Evolutionary conservation across 164 flowering plant genomes (phyloP).

Genomic region (Buxus sempervirens): DNA sequence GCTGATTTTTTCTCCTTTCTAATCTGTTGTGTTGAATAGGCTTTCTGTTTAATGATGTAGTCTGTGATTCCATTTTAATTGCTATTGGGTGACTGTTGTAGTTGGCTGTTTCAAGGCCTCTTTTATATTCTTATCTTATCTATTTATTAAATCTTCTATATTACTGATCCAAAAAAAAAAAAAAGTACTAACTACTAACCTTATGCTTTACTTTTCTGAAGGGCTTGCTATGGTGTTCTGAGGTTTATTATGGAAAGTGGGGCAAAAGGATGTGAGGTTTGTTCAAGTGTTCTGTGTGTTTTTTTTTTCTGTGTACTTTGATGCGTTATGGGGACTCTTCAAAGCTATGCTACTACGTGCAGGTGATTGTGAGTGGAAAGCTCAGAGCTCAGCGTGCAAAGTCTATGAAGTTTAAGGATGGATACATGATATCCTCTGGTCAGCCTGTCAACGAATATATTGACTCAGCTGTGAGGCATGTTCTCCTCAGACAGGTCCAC

Average conservation of each 20-base stretch:
- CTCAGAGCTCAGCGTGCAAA: conserved; percentile 80
- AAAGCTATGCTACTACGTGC: neutral
- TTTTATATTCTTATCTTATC: no score
- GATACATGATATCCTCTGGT: conserved; percentile 86
- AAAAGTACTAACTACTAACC: no score
- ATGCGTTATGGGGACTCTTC: neutral
- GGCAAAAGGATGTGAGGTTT: conserved; percentile 89
- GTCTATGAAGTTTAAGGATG: conserved; percentile 91
- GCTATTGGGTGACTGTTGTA: no score
- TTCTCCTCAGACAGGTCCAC: conserved; percentile 73
- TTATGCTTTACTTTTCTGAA: conserved; percentile 15
- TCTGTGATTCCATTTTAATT: no score
- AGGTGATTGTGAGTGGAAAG: conserved; percentile 96
- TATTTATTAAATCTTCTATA: no score
- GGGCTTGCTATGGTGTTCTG: conserved; percentile 90
- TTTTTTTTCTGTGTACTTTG: neutral
- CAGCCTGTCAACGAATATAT: conserved; percentile 81
- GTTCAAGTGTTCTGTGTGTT: conserved; percentile 5
- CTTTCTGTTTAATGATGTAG: no score
- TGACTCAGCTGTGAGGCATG: conserved; percentile 83
- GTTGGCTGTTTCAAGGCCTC: no score
- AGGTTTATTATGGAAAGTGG: conserved; percentile 91
- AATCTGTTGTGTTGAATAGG: no score
- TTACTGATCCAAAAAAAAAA: no score
- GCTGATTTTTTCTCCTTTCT: no score